Percentiles rank a stretch among this genome's conserved stretches.
Evolutionary conservation across 768 basidiomycete species (phyloP).

Genomic region (Russula vinacea): DNA sequence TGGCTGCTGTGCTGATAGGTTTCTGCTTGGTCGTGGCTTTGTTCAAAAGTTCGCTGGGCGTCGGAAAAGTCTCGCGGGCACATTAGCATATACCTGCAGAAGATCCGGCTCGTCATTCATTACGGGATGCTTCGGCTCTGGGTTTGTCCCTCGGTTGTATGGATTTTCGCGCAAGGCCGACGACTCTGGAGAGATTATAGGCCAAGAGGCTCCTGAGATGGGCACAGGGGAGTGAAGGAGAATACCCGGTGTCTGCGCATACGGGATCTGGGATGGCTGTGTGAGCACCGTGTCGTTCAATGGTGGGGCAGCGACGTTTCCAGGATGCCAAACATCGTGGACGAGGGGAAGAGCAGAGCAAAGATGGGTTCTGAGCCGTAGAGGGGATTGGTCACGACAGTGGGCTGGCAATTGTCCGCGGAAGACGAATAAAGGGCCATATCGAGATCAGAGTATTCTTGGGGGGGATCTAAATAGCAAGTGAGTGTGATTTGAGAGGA

Average conservation of each 20-base stretch:
- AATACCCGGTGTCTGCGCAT: constrained; percentile 17
- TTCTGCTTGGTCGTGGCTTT: constrained; percentile 37
- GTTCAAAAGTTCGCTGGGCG: constrained; percentile 60
- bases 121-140: background rate
- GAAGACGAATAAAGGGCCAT: constrained; percentile 16
- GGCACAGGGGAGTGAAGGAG: constrained; percentile 29
- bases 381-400: background rate
- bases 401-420: constrained; percentile 11
- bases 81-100: constrained; percentile 30
- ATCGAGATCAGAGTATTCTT: constrained; percentile 18
- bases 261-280: constrained; percentile 12
- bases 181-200: constrained; percentile 17
- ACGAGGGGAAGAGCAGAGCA: constrained; percentile 17
- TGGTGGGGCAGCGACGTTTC: constrained; percentile 8
- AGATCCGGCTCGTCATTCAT: constrained; percentile 18
- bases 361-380: constrained; percentile 14
- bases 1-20: constrained; percentile 10
- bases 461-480: constrained; percentile 18
- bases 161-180: constrained; percentile 13
- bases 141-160: constrained; percentile 1
- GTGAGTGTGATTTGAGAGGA: constrained; percentile 11
- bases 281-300: background rate
- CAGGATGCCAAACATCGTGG: constrained; percentile 22
- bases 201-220: constrained; percentile 24
- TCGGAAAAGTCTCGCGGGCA: constrained; percentile 47